Evolutionary conservation across 805 yeast species (phyloP).

Genomic region (Barnettozyma siamensis): DNA sequence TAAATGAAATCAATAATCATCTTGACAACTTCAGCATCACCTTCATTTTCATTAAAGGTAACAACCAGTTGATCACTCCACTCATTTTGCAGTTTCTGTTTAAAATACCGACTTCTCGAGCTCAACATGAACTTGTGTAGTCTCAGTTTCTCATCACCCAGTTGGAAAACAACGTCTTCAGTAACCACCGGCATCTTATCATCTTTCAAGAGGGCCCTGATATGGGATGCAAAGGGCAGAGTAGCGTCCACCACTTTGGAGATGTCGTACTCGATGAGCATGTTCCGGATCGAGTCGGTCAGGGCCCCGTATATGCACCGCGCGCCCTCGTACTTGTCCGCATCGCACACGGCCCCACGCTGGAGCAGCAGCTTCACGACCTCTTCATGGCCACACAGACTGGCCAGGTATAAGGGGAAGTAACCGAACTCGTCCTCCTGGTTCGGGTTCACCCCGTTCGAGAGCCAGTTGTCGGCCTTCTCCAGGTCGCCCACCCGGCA

Average conservation of each 20-base stretch:
- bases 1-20: conserved; percentile 30
- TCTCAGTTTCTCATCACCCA: conserved; percentile 15
- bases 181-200: conserved; percentile 13
- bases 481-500: conserved; percentile 68
- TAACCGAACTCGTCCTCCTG: conserved; percentile 60
- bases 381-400: conserved; percentile 66
- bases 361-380: conserved; percentile 57
- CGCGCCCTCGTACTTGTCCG: conserved; percentile 79
- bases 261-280: conserved; percentile 55
- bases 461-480: conserved; percentile 49
- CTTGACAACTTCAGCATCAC: conserved; percentile 18
- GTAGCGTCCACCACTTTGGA: conserved; percentile 60
- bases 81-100: conserved; percentile 15
- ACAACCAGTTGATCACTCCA: conserved; percentile 23
- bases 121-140: conserved; percentile 38
- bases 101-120: conserved; percentile 32
- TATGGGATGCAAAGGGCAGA: conserved; percentile 70
- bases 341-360: conserved; percentile 71
- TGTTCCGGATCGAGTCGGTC: conserved; percentile 55
- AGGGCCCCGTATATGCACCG: conserved; percentile 75
- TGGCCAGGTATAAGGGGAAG: conserved; percentile 67
- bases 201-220: conserved; percentile 39
- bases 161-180: conserved; percentile 21
- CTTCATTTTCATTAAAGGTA: conserved; percentile 16
- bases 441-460: conserved; percentile 45